Base-by-base conservation (phyloP, 2,329 filamentous ascomycete species). In the Calonectria hawksworthii region DNA sequence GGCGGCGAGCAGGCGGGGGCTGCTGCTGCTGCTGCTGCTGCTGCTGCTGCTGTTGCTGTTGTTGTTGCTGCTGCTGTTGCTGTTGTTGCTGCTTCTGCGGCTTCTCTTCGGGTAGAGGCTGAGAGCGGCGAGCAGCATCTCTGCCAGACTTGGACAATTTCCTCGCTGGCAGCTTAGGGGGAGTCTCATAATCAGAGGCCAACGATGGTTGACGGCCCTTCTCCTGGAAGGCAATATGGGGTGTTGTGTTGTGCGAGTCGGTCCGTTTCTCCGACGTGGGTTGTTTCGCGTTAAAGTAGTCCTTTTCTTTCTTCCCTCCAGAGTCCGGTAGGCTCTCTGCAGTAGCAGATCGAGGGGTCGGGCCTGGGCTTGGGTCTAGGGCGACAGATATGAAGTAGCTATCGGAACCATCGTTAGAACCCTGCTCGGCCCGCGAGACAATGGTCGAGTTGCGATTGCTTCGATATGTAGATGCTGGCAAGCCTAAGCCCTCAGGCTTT, bases 171-270 rank as follows among this genome's bases (percentile, higher is more conserved):
- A 86, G 84, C 80, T 88, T 92, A 30, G 88, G 85, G 61, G 90
- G 87, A 1, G 89, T 86, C 47, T 89, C 90, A 36, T 91, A 88
- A 30, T 92, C 80, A 28, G 80, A 86, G 14, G 93, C 91, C 3
- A 92, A 91, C 0, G 92, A 93, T 23, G 81, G 38, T 61, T 85
- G 82, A 3, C 94, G 91, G 2, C 92, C 92, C 84, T 96, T 97
- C 81, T 98, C 95, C 83, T 98, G 95, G 83, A 96, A 98, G 28
- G 95, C 94, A 80, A 98, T 98, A 81, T 98, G 96, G n/a, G 96
- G 95, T 21, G 95, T 96, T 2, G 92, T 90, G 74, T 87, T 83
- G 70, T 88, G 86, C 1, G 89, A 90, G 54, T 90, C 89, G 21
- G 81, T 82, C 63, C 87, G 88, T 78, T 85, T 89, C 67, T 91